Evolutionary conservation across 2,329 filamentous ascomycete species (phyloP).

Genomic region (Xylariaceae sp.): DNA sequence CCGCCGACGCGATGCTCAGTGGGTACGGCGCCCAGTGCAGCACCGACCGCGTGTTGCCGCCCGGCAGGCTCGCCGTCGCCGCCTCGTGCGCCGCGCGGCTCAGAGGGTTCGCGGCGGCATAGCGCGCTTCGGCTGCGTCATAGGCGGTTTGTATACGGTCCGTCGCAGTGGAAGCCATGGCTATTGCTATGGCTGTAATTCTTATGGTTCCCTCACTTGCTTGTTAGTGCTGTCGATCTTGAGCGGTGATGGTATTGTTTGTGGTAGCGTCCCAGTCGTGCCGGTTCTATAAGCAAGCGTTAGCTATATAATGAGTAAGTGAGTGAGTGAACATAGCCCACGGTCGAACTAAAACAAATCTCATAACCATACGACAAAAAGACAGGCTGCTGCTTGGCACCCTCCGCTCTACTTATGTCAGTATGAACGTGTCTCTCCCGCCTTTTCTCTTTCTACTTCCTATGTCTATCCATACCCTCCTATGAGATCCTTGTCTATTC

Average conservation of each 20-base stretch:
- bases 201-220: conserved; percentile 14
- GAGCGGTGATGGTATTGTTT: not conserved
- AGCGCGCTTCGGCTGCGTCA: conserved; percentile 43
- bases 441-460: too few relatives aligned
- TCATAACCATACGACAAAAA: too few relatives aligned
- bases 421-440: too few relatives aligned
- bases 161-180: conserved; percentile 5
- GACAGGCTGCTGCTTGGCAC: too few relatives aligned
- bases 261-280: too few relatives aligned
- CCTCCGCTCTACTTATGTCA: too few relatives aligned
- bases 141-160: conserved; percentile 39
- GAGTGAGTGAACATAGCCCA: too few relatives aligned
- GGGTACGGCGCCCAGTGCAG: conserved; percentile 51
- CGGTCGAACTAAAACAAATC: too few relatives aligned
- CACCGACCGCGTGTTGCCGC: conserved; percentile 40
- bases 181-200: conserved; percentile 21
- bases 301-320: too few relatives aligned
- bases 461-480: too few relatives aligned
- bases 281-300: too few relatives aligned
- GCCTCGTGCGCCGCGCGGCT: conserved; percentile 47
- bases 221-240: not conserved
- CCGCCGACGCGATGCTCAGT: conserved; percentile 46
- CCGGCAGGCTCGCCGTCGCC: conserved; percentile 41
- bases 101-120: conserved; percentile 43
- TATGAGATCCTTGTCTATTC: too few relatives aligned